phyloP scores from a whole-genome alignment of 768 basidiomycete genomes.

The Lepiota venenata region DNA sequence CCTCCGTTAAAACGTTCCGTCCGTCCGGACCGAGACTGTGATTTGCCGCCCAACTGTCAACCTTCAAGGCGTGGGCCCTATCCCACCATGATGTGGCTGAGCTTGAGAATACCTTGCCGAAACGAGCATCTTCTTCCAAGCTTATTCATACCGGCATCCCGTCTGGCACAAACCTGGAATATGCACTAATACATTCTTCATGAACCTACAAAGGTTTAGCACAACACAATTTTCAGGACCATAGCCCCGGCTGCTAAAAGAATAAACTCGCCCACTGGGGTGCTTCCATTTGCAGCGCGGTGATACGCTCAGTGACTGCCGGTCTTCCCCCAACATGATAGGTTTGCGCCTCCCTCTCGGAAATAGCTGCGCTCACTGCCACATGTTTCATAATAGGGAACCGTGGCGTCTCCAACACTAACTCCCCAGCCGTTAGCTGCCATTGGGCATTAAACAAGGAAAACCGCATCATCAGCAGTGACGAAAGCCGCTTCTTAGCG shows the following conservation, averaged over 20 bases:
- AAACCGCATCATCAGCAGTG: neutral
- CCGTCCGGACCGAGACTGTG: constrained; percentile 4
- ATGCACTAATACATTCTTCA: constrained; percentile 1
- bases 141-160: constrained; percentile 7
- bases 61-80: constrained; percentile 3
- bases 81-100: constrained; percentile 10
- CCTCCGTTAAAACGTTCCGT: neutral
- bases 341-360: constrained; percentile 25
- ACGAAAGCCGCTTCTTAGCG: no score
- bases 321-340: constrained; percentile 10
- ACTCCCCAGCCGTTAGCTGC: neutral
- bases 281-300: constrained; percentile 11
- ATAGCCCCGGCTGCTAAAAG: neutral
- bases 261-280: neutral
- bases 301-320: constrained; percentile 17
- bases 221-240: constrained; percentile 7
- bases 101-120: constrained; percentile 9
- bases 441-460: neutral
- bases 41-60: neutral
- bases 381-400: constrained; percentile 22
- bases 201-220: neutral
- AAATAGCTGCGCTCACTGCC: constrained; percentile 32
- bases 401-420: constrained; percentile 17
- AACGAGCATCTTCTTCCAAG: constrained; percentile 3
- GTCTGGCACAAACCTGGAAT: constrained; percentile 2